A percentile compares a stretch with the other conserved stretches of the same genome.
Conservation (phyloP, 1,284 basidiomycete genomes). For the Sporisorium iseilematis-ciliati region DNA sequence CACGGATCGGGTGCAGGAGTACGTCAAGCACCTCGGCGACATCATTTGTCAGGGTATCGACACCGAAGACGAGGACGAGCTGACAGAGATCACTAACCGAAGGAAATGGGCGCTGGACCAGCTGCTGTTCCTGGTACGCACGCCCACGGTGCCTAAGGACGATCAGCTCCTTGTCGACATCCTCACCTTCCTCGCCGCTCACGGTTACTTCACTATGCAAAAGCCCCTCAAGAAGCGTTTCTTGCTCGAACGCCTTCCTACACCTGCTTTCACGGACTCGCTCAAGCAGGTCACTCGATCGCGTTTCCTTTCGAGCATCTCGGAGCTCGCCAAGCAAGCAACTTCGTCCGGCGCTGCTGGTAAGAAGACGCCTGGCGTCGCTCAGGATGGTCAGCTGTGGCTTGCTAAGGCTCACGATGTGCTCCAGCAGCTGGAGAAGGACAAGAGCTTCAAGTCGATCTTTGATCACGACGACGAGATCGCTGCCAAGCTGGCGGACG, state of each 20-base stretch:
- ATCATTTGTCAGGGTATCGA: conserved; percentile 34
- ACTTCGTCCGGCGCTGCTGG: conserved; percentile 67
- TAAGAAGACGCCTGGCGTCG: conserved; percentile 75
- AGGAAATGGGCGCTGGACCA: conserved; percentile 87
- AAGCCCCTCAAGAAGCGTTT: conserved; percentile 81
- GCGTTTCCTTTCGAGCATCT: conserved; percentile 80
- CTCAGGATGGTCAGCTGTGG: conserved; percentile 84
- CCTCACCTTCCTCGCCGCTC: conserved; percentile 83
- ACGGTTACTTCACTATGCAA: conserved; percentile 81
- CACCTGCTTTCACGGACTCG: conserved; percentile 80
- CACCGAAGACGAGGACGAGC: conserved; percentile 40
- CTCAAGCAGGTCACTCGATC: conserved; percentile 78
- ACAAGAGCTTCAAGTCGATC: conserved; percentile 76
- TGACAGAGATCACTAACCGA: conserved; percentile 45
- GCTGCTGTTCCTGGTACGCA: conserved; percentile 81
- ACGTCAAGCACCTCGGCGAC: conserved; percentile 77
- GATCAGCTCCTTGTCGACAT: conserved; percentile 82
- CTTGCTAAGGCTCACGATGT: conserved; percentile 77
- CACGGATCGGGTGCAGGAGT: conserved; percentile 80
- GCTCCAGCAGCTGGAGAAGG: conserved; percentile 76
- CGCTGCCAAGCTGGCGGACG: conserved; percentile 42
- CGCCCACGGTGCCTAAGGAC: conserved; percentile 82
- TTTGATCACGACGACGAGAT: conserved; percentile 52
- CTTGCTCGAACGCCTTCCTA: conserved; percentile 71
- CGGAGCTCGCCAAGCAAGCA: conserved; percentile 78